These are phyloP conservation scores for Fusarium sp. DNA, from an alignment of 2,329 filamentous ascomycete species.

Conservation along the genomic window DNA sequence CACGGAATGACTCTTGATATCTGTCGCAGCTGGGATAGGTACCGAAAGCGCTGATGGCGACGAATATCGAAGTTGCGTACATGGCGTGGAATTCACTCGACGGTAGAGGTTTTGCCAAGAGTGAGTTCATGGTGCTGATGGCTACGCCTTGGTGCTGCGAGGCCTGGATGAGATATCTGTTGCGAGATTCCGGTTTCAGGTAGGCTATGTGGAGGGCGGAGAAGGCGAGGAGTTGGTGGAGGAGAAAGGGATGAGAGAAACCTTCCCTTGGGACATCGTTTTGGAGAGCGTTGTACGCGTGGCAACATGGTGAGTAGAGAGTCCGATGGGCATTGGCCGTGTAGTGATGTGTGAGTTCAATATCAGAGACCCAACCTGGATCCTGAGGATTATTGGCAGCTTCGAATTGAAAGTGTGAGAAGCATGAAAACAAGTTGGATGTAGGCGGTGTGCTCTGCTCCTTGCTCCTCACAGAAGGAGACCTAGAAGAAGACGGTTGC, in stretches of 20 bases:
- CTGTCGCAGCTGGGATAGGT: slow-evolving; percentile 14
- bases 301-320: not conserved
- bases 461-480: not conserved
- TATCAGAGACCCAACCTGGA: slow-evolving; percentile 1
- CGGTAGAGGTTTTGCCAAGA: not conserved
- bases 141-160: slow-evolving; percentile 20
- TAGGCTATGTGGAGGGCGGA: slow-evolving; percentile 18
- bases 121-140: slow-evolving; percentile 8
- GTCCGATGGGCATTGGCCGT: slow-evolving; percentile 16
- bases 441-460: not conserved
- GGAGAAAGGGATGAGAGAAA: slow-evolving; percentile 1
- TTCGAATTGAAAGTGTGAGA: slow-evolving; percentile 8
- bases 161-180: slow-evolving; percentile 15
- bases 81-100: slow-evolving; percentile 9
- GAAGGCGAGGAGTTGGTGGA: slow-evolving; percentile 23
- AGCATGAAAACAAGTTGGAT: slow-evolving; percentile 2
- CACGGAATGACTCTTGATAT: not conserved
- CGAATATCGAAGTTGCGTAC: slow-evolving; percentile 23
- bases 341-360: slow-evolving; percentile 23
- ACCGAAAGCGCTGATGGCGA: slow-evolving; percentile 17
- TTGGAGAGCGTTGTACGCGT: slow-evolving; percentile 3
- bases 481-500: not conserved
- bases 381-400: not conserved
- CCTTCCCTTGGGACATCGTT: slow-evolving; percentile 8
- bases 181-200: slow-evolving; percentile 1